phyloP scores from a whole-genome alignment of 75 land plant species.

The Cryptomeria japonica region DNA sequence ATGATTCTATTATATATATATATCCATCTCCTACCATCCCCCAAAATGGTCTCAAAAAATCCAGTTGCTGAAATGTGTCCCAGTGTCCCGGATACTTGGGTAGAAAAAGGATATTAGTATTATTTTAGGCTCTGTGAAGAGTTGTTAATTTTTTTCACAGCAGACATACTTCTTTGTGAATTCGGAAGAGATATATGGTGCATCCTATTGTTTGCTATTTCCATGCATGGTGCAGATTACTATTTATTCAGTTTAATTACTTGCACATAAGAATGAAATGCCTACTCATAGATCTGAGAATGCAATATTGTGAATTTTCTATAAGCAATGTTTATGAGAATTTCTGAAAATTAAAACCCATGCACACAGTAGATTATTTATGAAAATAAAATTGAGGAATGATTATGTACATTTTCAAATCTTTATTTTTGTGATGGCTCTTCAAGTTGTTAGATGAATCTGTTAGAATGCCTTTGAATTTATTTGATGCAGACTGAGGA shows the following conservation, averaged over 20 bases:
- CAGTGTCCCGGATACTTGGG: too few species aligned
- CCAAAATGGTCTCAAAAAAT: too few species aligned
- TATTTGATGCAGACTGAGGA: neutral
- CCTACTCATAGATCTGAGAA: neutral
- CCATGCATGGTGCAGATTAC: neutral
- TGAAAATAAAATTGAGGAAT: neutral
- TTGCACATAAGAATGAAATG: neutral
- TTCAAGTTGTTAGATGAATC: neutral
- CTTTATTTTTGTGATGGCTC: neutral
- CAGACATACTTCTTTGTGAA: constrained; percentile 94
- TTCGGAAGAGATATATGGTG: constrained; percentile 75
- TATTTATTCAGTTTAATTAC: neutral
- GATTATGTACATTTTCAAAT: neutral
- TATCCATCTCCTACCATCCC: too few species aligned
- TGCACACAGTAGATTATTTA: neutral
- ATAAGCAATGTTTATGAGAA: neutral
- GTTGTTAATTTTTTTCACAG: constrained; percentile 71
- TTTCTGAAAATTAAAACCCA: neutral
- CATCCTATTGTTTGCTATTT: neutral
- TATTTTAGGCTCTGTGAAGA: constrained; percentile 95
- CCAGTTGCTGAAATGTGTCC: too few species aligned
- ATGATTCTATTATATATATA: too few species aligned
- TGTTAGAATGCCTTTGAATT: neutral
- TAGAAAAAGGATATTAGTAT: constrained; percentile 99
- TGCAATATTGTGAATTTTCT: neutral